Conservation (phyloP, 768 basidiomycete species). For the Dioszegia crocea region DNA sequence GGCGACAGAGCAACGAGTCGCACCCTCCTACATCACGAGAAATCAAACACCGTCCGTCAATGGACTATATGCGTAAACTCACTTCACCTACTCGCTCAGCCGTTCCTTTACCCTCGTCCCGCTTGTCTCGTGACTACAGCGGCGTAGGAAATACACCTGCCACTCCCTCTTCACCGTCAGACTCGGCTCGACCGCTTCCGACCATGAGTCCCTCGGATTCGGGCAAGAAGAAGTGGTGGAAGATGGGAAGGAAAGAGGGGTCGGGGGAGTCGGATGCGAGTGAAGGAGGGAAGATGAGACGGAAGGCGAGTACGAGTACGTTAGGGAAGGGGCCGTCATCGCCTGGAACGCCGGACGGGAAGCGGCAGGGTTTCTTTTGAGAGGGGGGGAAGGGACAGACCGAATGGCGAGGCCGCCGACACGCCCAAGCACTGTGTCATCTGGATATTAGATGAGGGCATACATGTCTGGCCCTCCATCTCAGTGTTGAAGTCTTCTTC, state of each 20-base stretch:
- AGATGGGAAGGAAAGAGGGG: slow-evolving; percentile 17
- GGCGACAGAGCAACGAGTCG: too few relatives aligned
- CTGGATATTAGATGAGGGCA: too few relatives aligned
- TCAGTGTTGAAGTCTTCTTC: too few relatives aligned
- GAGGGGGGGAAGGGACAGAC: background rate
- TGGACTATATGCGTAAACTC: background rate
- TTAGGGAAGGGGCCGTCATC: background rate
- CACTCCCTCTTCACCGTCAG: background rate
- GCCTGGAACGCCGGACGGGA: background rate
- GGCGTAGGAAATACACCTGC: background rate
- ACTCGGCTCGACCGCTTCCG: background rate
- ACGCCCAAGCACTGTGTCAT: too few relatives aligned
- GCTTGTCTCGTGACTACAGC: background rate
- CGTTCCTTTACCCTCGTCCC: background rate
- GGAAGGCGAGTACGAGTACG: background rate
- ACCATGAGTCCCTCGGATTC: slow-evolving; percentile 7
- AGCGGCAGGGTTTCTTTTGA: background rate
- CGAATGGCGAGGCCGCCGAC: too few relatives aligned
- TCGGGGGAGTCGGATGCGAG: background rate
- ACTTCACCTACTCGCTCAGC: background rate
- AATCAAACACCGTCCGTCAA: slow-evolving; percentile 13
- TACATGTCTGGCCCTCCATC: too few relatives aligned
- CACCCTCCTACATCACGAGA: background rate
- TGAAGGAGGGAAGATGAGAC: background rate
- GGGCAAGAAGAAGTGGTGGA: slow-evolving; percentile 37